These are phyloP conservation scores for Malus hybrid DNA, from an alignment of 331 rosid genomes.

Conservation along the genomic window DNA sequence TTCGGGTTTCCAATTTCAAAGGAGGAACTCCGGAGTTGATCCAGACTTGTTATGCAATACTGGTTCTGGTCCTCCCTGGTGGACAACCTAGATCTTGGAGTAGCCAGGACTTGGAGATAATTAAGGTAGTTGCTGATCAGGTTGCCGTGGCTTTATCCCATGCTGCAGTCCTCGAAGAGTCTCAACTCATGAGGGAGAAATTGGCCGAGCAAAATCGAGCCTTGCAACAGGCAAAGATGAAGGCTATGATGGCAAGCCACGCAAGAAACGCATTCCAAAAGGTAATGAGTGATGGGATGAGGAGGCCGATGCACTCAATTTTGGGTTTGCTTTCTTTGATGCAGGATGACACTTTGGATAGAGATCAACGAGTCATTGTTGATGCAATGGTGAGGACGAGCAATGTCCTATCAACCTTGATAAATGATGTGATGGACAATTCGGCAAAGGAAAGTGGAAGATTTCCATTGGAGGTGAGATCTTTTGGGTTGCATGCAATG, in stretches of 20 bases:
- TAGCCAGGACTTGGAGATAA: slow-evolving; percentile 81
- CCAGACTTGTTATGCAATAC: slow-evolving; percentile 70
- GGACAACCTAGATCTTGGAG: slow-evolving; percentile 84
- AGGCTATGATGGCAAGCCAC: slow-evolving; percentile 96
- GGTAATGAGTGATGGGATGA: slow-evolving; percentile 98
- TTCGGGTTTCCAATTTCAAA: slow-evolving; percentile 80
- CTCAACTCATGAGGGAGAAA: slow-evolving; percentile 94
- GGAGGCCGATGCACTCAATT: slow-evolving; percentile 98
- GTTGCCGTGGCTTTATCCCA: slow-evolving; percentile 98
- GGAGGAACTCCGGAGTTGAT: slow-evolving; percentile 94
- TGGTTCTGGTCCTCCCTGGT: slow-evolving; percentile 85
- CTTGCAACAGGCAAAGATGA: slow-evolving; percentile 77
- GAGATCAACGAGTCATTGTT: slow-evolving; percentile 69
- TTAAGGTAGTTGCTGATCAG: slow-evolving; percentile 97
- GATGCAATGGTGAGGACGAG: slow-evolving; percentile 90
- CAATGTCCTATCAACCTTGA: slow-evolving; percentile 78
- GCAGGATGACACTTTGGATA: slow-evolving; percentile 59
- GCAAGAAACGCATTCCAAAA: slow-evolving; percentile 86
- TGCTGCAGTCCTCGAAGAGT: slow-evolving; percentile 96
- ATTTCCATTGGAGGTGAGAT: slow-evolving; percentile 68
- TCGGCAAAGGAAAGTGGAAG: slow-evolving; percentile 72
- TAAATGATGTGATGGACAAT: slow-evolving; percentile 87
- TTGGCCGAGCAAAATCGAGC: slow-evolving; percentile 96
- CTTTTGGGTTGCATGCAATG: slow-evolving; percentile 70
- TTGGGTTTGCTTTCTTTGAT: slow-evolving; percentile 86